Conservation (phyloP, 495 filamentous ascomycete species). For the Aspergillus sclerotioniger region DNA sequence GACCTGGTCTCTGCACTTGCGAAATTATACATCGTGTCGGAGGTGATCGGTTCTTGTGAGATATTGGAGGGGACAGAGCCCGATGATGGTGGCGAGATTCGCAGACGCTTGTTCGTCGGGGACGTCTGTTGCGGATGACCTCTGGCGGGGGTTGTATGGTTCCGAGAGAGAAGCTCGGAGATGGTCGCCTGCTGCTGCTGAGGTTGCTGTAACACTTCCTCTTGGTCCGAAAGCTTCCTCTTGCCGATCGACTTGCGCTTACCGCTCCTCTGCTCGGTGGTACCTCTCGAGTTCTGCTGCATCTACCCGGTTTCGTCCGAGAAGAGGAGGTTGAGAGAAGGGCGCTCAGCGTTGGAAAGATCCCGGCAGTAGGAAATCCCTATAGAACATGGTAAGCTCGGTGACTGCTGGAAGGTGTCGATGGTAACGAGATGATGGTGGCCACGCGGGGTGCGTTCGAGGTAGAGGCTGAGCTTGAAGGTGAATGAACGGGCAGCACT, state of each 20-base stretch:
- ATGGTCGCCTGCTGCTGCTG: slow-evolving; percentile 46
- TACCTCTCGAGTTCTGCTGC: slow-evolving; percentile 43
- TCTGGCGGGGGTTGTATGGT: slow-evolving; percentile 20
- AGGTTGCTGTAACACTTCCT: slow-evolving; percentile 35
- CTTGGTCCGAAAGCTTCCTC: slow-evolving; percentile 46
- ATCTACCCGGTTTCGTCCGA: slow-evolving; percentile 47
- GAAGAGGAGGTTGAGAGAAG: slow-evolving; percentile 16
- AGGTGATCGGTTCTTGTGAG: slow-evolving; percentile 18
- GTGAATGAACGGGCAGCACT: slow-evolving; percentile 6
- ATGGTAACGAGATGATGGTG: not conserved
- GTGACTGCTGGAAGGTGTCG: not conserved
- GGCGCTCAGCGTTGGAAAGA: slow-evolving; percentile 24
- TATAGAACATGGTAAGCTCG: slow-evolving; percentile 19
- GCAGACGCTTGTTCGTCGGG: slow-evolving; percentile 43
- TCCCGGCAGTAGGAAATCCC: slow-evolving; percentile 14
- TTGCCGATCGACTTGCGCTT: slow-evolving; percentile 50
- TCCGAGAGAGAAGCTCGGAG: slow-evolving; percentile 46
- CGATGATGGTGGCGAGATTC: slow-evolving; percentile 34
- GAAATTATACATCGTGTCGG: slow-evolving; percentile 50
- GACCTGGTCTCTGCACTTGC: slow-evolving; percentile 36
- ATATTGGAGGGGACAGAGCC: slow-evolving; percentile 14
- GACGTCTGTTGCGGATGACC: slow-evolving; percentile 20
- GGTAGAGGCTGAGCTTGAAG: slow-evolving; percentile 15
- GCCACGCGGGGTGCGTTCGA: slow-evolving; percentile 7
- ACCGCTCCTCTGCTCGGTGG: slow-evolving; percentile 47